These are phyloP conservation scores for Gossypium turneri DNA, from an alignment of 345 rosid species.

Conservation along the genomic window DNA sequence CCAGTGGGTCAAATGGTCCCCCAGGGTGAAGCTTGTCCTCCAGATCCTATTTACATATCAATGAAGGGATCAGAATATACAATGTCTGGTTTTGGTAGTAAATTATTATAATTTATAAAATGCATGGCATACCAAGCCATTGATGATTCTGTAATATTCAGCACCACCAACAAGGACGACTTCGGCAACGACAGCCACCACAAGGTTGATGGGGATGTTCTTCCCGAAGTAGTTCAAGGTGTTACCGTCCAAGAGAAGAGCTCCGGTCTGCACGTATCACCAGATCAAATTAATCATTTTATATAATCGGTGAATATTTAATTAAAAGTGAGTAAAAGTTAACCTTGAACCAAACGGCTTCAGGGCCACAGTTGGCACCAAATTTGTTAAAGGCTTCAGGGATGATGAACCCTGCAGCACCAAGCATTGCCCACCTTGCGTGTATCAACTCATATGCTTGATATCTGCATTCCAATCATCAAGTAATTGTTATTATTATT, in stretches of 20 bases:
- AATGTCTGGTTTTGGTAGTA: not conserved
- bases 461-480: slow-evolving; percentile 41
- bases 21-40: slow-evolving; percentile 99
- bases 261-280: slow-evolving; percentile 70
- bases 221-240: slow-evolving; percentile 94
- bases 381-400: slow-evolving; percentile 95
- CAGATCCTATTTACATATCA: slow-evolving; percentile 37
- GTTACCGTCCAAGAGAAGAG: slow-evolving; percentile 92
- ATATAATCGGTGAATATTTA: too few species aligned
- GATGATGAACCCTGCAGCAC: slow-evolving; percentile 92
- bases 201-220: slow-evolving; percentile 82
- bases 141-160: slow-evolving; percentile 91
- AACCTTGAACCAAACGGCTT: slow-evolving; percentile 98
- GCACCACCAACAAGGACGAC: slow-evolving; percentile 91
- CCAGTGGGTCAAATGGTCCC: slow-evolving; percentile 92
- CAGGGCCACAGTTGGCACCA: slow-evolving; percentile 98
- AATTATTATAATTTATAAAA: not conserved
- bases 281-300: not conserved
- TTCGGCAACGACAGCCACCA: slow-evolving; percentile 75
- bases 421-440: slow-evolving; percentile 97
- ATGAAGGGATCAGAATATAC: not conserved
- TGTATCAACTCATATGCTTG: slow-evolving; percentile 92
- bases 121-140: slow-evolving; percentile 57
- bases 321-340: not conserved
- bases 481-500: too few species aligned